Conservation (phyloP, 345 rosid genomes). For the Bruguiera parviflora region DNA sequence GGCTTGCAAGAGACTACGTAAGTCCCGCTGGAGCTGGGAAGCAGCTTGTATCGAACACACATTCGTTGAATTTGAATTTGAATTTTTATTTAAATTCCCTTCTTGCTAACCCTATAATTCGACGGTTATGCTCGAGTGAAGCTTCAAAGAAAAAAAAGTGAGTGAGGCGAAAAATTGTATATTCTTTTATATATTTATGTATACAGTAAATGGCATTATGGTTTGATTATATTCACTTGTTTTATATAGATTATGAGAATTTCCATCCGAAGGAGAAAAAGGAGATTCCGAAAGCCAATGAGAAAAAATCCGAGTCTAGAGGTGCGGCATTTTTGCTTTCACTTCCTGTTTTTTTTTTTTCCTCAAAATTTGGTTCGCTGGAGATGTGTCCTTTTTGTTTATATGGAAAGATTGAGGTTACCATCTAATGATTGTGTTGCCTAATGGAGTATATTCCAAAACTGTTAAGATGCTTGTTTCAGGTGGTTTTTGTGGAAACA, state of each 20-base stretch:
- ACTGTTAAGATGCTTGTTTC: too few species aligned
- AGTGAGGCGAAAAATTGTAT: conserved; percentile 6
- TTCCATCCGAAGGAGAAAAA: conserved; percentile 41
- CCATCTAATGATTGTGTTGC: too few species aligned
- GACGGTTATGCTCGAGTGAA: conserved; percentile 32
- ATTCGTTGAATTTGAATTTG: conserved; percentile 26
- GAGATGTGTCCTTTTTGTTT: not conserved
- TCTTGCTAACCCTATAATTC: conserved; percentile 33
- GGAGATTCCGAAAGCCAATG: conserved; percentile 34
- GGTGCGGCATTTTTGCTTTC: conserved; percentile 16
- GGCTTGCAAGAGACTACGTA: conserved; percentile 28
- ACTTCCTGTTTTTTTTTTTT: not conserved
- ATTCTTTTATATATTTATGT: not conserved
- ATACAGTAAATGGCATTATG: not conserved
- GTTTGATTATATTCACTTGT: not conserved
- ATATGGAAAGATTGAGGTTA: not conserved
- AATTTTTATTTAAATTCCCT: conserved; percentile 10
- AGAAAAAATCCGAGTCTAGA: conserved; percentile 29
- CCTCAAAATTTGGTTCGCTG: too few species aligned
- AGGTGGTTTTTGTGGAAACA: too few species aligned
- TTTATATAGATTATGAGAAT: conserved; percentile 36
- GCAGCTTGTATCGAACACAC: conserved; percentile 20
- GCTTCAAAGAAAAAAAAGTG: conserved; percentile 39
- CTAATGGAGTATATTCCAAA: too few species aligned
- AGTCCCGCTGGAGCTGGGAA: conserved; percentile 32